A percentile compares a stretch with the other conserved stretches of the same genome.
Conservation (phyloP, 176 grass and related monocot species). For the Bromus sterilis region DNA sequence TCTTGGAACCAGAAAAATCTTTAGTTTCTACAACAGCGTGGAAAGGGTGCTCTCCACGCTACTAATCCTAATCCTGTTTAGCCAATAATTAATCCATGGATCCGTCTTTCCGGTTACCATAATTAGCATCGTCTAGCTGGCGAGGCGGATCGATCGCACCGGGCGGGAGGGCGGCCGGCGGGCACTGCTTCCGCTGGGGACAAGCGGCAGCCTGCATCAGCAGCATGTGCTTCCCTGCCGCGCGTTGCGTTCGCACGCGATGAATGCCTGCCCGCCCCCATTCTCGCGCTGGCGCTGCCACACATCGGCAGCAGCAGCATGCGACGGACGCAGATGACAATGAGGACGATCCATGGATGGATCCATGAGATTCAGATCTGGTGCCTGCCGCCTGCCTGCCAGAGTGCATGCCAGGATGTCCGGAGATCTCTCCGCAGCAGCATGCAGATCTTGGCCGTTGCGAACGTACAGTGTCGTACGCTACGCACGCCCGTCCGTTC, state of each 20-base stretch:
- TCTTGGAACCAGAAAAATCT: too few species aligned
- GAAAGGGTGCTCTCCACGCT: background rate
- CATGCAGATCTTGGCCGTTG: slow-evolving; percentile 27
- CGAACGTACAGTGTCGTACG: background rate
- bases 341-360: background rate
- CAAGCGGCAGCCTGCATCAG: background rate
- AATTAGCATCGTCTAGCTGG: background rate
- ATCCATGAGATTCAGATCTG: slow-evolving; percentile 3
- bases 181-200: background rate
- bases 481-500: background rate
- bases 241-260: background rate
- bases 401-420: background rate
- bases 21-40: background rate
- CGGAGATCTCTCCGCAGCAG: slow-evolving; percentile 11
- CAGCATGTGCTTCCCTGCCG: background rate
- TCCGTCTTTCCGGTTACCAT: background rate
- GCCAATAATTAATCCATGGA: background rate
- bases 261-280: background rate
- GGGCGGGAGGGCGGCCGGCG: background rate
- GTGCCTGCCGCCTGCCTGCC: background rate
- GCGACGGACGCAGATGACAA: background rate
- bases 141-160: background rate
- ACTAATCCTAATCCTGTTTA: background rate
- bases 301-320: background rate
- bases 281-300: background rate